A percentile compares a stretch with the other conserved stretches of the same genome.
Evolutionary conservation across 2,329 filamentous ascomycete genomes (phyloP).

Genomic region (Lasiodiplodia theobromae): DNA sequence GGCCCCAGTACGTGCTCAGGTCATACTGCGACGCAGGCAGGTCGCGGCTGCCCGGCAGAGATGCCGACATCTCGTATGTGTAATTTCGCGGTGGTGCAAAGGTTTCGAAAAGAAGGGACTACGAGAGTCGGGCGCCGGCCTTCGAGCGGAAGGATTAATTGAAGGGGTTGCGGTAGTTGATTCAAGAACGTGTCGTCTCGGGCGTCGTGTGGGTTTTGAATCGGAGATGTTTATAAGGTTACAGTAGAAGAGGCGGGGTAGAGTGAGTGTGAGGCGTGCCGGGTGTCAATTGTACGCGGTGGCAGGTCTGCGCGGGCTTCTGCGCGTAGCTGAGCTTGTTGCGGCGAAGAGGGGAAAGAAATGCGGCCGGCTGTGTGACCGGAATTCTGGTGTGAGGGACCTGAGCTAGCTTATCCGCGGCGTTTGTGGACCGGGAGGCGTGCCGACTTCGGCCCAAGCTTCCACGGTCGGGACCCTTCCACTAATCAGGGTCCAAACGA

Average conservation of each 20-base stretch:
- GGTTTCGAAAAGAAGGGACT: not conserved
- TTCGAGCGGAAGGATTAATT: not conserved
- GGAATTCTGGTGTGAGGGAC: not conserved
- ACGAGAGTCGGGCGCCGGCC: not conserved
- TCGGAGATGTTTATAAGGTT: not conserved
- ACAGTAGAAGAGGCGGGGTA: not conserved
- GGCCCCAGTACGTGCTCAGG: slow-evolving; percentile 90
- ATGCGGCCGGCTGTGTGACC: not conserved
- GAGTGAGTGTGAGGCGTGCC: not conserved
- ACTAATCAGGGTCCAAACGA: not conserved
- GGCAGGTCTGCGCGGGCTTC: not conserved
- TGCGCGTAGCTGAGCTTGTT: not conserved
- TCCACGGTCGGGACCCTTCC: not conserved
- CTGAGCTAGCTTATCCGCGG: not conserved
- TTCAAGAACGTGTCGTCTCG: not conserved
- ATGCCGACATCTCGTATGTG: slow-evolving; percentile 62
- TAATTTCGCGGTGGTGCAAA: not conserved
- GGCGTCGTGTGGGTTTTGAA: slow-evolving; percentile 1
- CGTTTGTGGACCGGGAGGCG: slow-evolving; percentile 9
- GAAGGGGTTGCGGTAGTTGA: not conserved
- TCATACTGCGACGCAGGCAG: slow-evolving; percentile 93
- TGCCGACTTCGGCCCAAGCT: slow-evolving; percentile 21
- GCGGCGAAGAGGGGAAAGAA: not conserved
- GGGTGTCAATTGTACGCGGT: not conserved
- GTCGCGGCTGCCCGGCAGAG: slow-evolving; percentile 73